phyloP scores from a whole-genome alignment of 2,329 filamentous ascomycete genomes.

The Fusarium cicatricum region DNA sequence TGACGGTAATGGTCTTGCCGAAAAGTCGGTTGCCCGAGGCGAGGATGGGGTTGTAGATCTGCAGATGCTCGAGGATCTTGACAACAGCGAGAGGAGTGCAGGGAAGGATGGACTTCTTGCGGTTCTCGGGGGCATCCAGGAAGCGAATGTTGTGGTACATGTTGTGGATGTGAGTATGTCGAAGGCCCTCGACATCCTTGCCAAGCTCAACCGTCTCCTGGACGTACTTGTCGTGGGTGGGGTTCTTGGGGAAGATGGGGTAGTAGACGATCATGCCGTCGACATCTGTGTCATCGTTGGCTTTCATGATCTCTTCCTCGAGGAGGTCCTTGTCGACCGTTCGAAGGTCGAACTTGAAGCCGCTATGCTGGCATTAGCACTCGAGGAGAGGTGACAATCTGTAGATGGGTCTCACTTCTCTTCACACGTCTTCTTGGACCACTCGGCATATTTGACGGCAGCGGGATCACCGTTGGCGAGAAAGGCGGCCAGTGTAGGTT shows the following conservation, averaged over 20 bases:
- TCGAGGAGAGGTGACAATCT: conserved; percentile 32
- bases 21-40: conserved; percentile 92
- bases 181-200: conserved; percentile 96
- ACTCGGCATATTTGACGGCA: conserved; percentile 92
- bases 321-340: conserved; percentile 86
- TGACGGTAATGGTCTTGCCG: conserved; percentile 93
- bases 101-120: conserved; percentile 89
- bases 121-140: conserved; percentile 79
- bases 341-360: conserved; percentile 88
- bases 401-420: conserved; percentile 78
- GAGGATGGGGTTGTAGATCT: conserved; percentile 95
- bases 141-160: conserved; percentile 99
- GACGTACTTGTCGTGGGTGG: conserved; percentile 89
- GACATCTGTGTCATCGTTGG: conserved; percentile 79
- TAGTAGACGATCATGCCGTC: conserved; percentile 98
- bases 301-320: conserved; percentile 85
- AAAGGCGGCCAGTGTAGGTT: conserved; percentile 88
- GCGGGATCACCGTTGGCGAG: conserved; percentile 91
- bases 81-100: conserved; percentile 96
- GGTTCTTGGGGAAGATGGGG: conserved; percentile 86
- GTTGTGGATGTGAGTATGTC: conserved; percentile 95
- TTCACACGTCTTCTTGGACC: conserved; percentile 94
- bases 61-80: conserved; percentile 95
- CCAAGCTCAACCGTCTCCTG: conserved; percentile 89
- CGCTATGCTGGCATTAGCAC: conserved; percentile 61